Evolutionary conservation across 495 filamentous ascomycete genomes (phyloP).

Genomic region (Penicillium paradoxum): DNA sequence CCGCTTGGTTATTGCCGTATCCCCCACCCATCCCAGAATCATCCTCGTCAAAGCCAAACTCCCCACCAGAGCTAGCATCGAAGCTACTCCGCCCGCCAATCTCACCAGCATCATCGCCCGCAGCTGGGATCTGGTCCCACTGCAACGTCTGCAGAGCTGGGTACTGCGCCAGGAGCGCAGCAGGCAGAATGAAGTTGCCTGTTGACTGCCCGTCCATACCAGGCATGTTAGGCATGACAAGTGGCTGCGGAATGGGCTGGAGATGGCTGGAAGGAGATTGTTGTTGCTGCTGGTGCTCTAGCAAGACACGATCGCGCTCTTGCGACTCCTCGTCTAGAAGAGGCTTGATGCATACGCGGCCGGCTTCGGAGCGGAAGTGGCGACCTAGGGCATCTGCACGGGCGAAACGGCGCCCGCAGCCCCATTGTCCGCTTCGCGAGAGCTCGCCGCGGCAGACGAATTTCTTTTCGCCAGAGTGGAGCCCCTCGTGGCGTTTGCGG

Average conservation of each 20-base stretch:
- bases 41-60: slow-evolving; percentile 50
- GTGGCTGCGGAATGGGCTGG: slow-evolving; percentile 38
- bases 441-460: slow-evolving; percentile 93
- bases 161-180: slow-evolving; percentile 84
- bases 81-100: slow-evolving; percentile 81
- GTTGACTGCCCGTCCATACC: slow-evolving; percentile 38
- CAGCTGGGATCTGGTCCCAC: slow-evolving; percentile 58
- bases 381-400: slow-evolving; percentile 91
- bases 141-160: slow-evolving; percentile 80
- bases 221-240: slow-evolving; percentile 39
- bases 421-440: slow-evolving; percentile 78
- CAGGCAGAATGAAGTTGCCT: slow-evolving; percentile 69
- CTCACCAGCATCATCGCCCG: slow-evolving; percentile 60
- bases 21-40: slow-evolving; percentile 38
- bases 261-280: slow-evolving; percentile 27
- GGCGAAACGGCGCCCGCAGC: slow-evolving; percentile 88
- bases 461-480: slow-evolving; percentile 92
- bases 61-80: slow-evolving; percentile 73
- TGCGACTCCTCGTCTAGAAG: slow-evolving; percentile 83
- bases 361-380: slow-evolving; percentile 96
- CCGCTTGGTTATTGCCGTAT: slow-evolving; percentile 30
- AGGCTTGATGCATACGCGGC: slow-evolving; percentile 92
- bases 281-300: slow-evolving; percentile 55
- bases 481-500: slow-evolving; percentile 83
- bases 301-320: slow-evolving; percentile 63